Evolutionary conservation across 805 yeast species (phyloP).

Genomic region (Pichia nakasei): DNA sequence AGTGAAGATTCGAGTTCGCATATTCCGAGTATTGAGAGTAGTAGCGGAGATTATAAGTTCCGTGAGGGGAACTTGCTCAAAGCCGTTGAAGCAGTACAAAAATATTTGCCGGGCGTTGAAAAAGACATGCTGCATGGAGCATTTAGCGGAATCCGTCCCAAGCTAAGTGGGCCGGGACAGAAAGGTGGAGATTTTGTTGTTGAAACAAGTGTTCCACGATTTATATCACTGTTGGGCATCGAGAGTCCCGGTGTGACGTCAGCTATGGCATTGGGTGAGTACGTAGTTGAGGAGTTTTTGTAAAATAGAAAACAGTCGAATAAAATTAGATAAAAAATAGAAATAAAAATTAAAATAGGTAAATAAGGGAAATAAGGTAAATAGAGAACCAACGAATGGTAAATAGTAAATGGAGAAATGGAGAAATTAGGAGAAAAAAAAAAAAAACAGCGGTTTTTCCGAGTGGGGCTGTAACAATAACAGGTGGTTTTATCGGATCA

Average conservation of each 20-base stretch:
- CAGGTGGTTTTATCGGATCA: too few relatives aligned
- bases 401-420: too few relatives aligned
- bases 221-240: conserved; percentile 76
- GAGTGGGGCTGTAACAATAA: too few relatives aligned
- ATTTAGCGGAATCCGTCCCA: conserved; percentile 82
- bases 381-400: too few relatives aligned
- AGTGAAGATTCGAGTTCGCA: conserved; percentile 10
- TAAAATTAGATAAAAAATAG: too few relatives aligned
- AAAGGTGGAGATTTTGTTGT: conserved; percentile 68
- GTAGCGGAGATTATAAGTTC: conserved; percentile 38
- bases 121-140: conserved; percentile 48
- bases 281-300: conserved; percentile 33
- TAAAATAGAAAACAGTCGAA: too few relatives aligned
- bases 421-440: too few relatives aligned
- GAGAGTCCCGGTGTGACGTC: conserved; percentile 90
- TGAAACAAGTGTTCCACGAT: conserved; percentile 25
- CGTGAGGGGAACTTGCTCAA: conserved; percentile 37
- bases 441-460: too few relatives aligned
- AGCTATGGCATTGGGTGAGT: conserved; percentile 72
- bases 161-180: conserved; percentile 40
- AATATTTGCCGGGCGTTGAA: conserved; percentile 56
- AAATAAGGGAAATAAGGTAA: too few relatives aligned
- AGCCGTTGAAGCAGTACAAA: conserved; percentile 50
- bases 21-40: too few relatives aligned
- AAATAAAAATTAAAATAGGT: too few relatives aligned